These are phyloP conservation scores for Thielaviopsis populi DNA, from an alignment of 2,329 filamentous ascomycete species.

Conservation along the genomic window DNA sequence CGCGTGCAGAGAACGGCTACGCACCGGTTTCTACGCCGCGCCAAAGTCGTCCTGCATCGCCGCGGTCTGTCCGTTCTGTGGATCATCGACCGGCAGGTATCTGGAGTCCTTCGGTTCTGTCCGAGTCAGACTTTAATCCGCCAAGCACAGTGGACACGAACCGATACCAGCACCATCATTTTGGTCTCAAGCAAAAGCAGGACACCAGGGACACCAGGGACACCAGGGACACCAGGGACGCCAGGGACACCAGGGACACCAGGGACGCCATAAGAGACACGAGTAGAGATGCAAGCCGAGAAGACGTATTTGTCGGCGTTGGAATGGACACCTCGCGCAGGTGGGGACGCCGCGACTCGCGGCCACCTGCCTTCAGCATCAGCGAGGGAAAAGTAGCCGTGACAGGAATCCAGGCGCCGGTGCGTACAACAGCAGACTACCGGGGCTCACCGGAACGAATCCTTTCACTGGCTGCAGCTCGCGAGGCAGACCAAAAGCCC, in stretches of 20 bases:
- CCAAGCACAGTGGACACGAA: conserved; percentile 15
- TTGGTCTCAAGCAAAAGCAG: neutral
- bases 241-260: neutral
- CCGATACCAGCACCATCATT: conserved; percentile 3
- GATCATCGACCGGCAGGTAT: conserved; percentile 13
- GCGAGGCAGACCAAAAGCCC: neutral
- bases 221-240: neutral
- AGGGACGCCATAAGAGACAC: neutral
- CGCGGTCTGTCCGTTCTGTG: conserved; percentile 14
- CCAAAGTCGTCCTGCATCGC: conserved; percentile 3
- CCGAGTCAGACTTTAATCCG: conserved; percentile 18
- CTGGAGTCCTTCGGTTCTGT: conserved; percentile 18
- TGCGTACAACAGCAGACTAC: conserved; percentile 1
- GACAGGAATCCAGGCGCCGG: conserved; percentile 2
- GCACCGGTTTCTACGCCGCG: conserved; percentile 4
- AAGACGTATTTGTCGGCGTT: conserved; percentile 13
- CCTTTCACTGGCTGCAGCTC: conserved; percentile 2
- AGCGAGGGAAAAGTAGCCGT: conserved; percentile 14
- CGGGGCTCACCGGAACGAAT: conserved; percentile 11
- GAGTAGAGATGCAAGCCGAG: neutral
- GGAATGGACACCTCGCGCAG: conserved; percentile 11
- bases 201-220: neutral
- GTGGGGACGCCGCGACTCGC: conserved; percentile 12
- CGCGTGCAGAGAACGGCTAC: neutral
- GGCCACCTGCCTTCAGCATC: conserved; percentile 13